Conservation (phyloP, 2,329 filamentous ascomycete species). For the Penicillium palitans region DNA sequence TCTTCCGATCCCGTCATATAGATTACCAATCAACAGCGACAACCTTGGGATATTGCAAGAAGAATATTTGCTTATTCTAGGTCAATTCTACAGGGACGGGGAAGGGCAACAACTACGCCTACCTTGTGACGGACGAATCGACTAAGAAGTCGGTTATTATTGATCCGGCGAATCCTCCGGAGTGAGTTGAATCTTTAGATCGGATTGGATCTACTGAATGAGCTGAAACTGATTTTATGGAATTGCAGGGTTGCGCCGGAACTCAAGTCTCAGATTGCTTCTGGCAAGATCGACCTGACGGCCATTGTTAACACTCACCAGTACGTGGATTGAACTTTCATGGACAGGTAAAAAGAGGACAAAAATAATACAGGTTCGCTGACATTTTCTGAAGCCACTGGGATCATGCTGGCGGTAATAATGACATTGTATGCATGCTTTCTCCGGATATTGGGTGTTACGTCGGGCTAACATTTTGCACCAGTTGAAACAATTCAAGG, state of each 20-base stretch:
- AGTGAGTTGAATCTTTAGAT: conserved; percentile 39
- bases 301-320: conserved; percentile 97
- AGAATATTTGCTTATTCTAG: conserved; percentile 3
- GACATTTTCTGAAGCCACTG: conserved; percentile 64
- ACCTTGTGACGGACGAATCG: conserved; percentile 52
- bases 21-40: conserved; percentile 1
- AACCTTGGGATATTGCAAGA: neutral
- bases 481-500: conserved; percentile 59
- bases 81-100: conserved; percentile 32
- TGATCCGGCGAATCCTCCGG: conserved; percentile 53
- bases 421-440: conserved; percentile 63
- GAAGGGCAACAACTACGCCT: conserved; percentile 54
- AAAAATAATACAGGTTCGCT: conserved; percentile 7
- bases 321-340: conserved; percentile 54
- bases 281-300: conserved; percentile 75
- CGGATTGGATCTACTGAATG: neutral
- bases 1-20: neutral
- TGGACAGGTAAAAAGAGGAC: neutral
- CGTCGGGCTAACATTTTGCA: neutral
- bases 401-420: conserved; percentile 93
- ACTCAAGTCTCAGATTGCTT: conserved; percentile 70
- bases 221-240: neutral
- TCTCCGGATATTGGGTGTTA: neutral
- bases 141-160: conserved; percentile 54
- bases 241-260: conserved; percentile 58